These are phyloP conservation scores for Penicillium freii DNA, from an alignment of 2,329 filamentous ascomycete genomes.

Conservation along the genomic window DNA sequence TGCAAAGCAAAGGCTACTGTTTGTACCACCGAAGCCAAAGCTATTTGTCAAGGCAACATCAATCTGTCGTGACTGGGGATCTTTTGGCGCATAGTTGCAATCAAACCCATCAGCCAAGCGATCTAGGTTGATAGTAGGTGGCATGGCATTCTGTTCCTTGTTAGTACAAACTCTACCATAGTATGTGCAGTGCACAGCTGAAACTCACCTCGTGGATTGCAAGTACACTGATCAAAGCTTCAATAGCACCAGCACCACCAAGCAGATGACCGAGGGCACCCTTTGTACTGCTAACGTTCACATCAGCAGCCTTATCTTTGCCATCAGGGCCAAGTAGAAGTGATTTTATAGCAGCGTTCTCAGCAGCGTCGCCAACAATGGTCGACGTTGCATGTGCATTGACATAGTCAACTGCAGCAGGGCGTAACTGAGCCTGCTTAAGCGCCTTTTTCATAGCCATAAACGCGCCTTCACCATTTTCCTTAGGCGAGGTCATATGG, in stretches of 20 bases:
- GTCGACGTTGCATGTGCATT: slow-evolving; percentile 96
- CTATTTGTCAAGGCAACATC: slow-evolving; percentile 84
- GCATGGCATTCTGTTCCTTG: slow-evolving; percentile 65
- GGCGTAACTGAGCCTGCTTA: slow-evolving; percentile 66
- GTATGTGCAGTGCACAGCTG: not conserved
- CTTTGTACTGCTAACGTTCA: slow-evolving; percentile 92
- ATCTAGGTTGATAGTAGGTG: slow-evolving; percentile 81
- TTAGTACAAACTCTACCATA: not conserved
- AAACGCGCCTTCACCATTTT: slow-evolving; percentile 77
- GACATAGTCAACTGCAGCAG: slow-evolving; percentile 77
- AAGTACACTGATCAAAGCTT: slow-evolving; percentile 80
- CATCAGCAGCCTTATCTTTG: slow-evolving; percentile 56
- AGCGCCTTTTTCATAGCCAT: slow-evolving; percentile 84
- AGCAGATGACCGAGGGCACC: slow-evolving; percentile 88
- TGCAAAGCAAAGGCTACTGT: slow-evolving; percentile 79
- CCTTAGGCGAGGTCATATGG: slow-evolving; percentile 87
- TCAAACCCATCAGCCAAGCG: slow-evolving; percentile 63
- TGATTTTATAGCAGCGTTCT: slow-evolving; percentile 76
- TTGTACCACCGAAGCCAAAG: slow-evolving; percentile 96
- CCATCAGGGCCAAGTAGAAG: slow-evolving; percentile 75
- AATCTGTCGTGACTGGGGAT: slow-evolving; percentile 68
- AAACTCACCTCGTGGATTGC: slow-evolving; percentile 70
- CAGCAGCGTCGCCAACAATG: slow-evolving; percentile 77
- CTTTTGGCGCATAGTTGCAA: slow-evolving; percentile 80
- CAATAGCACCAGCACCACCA: slow-evolving; percentile 85